These are phyloP conservation scores for Penicillium verrucosum DNA, from an alignment of 2,329 filamentous ascomycete genomes.

Conservation along the genomic window DNA sequence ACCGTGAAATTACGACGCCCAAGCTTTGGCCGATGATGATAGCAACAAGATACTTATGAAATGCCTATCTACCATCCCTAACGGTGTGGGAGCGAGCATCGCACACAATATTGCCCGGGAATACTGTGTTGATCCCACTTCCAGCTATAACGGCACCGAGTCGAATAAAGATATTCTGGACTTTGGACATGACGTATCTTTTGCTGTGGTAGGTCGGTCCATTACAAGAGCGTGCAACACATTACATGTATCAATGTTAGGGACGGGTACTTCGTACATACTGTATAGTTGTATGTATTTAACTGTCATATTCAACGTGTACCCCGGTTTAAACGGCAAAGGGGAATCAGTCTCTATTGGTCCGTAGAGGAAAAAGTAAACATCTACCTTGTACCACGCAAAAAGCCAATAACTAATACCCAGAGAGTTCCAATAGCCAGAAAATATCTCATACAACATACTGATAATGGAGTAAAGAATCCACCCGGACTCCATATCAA, in stretches of 20 bases:
- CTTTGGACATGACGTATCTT: not conserved
- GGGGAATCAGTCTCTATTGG: too few species aligned
- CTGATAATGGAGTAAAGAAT: not conserved
- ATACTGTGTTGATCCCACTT: not conserved
- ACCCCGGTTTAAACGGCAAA: not conserved
- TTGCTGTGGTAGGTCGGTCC: not conserved
- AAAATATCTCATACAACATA: not conserved
- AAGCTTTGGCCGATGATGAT: not conserved
- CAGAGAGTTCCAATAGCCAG: too few species aligned
- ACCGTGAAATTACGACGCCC: too few species aligned
- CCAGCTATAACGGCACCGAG: not conserved
- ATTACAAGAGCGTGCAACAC: not conserved
- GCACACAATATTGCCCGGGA: not conserved
- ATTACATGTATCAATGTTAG: too few species aligned
- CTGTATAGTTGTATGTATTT: not conserved
- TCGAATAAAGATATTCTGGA: not conserved
- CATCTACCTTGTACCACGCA: not conserved
- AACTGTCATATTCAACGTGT: not conserved
- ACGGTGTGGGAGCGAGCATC: not conserved
- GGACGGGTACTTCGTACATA: too few species aligned
- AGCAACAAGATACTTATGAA: not conserved
- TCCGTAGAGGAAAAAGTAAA: not conserved
- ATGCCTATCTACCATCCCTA: not conserved
- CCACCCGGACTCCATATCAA: not conserved
- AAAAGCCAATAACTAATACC: not conserved